Evolutionary conservation across 2,329 filamentous ascomycete genomes (phyloP), one percentile per base, ranked within the genome.

Genomic region (Fusarium sp.): DNA sequence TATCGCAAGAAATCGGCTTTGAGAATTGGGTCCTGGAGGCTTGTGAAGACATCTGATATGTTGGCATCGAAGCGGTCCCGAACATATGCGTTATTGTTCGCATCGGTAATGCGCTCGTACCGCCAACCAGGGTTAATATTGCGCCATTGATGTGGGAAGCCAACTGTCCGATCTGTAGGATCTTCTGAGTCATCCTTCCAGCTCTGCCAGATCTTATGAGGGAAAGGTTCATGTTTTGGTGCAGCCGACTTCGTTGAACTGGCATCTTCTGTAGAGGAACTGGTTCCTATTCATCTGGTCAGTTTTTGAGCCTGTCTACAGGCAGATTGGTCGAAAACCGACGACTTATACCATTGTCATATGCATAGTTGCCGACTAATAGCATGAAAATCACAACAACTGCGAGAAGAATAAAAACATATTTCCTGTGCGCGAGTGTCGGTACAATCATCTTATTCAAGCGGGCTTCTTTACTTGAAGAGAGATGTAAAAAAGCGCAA

Each of bases 61-160:
- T 86, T 83, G 7, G 87, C 83, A 72, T 90, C 91, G 43, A 92
- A 84, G 74, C 90, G 89, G 54, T 84, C 83, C 71, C 90, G 84
- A 44, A 92, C 81, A 71, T 90, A 76, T 11, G 65, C 68, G 30
- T 75, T 54, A 14, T 54, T 66, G 39, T 75, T 77, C 24, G 56
- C 65, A 46, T 76, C 72, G 26, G 73, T 75, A 19, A 77, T 71
- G 28, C 72, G 69, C 57, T 77, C 74, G 49, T 75, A 74, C 22
- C 72, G 71, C 62, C 75, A 71, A 7, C 49, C 65, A 3, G 74
- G 74, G 17, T 77, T 76, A 39, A 65, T 33, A 5, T 48, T 24
- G 32, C 67, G 65, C 70, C 70, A 72, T 54, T 71, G 60, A n/a
- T 68, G 70, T 15, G 75, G 73, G 46, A 75, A 75, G 6, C 73